Evolutionary conservation across 805 yeast species (phyloP).

Genomic region (Metschnikowia similis): DNA sequence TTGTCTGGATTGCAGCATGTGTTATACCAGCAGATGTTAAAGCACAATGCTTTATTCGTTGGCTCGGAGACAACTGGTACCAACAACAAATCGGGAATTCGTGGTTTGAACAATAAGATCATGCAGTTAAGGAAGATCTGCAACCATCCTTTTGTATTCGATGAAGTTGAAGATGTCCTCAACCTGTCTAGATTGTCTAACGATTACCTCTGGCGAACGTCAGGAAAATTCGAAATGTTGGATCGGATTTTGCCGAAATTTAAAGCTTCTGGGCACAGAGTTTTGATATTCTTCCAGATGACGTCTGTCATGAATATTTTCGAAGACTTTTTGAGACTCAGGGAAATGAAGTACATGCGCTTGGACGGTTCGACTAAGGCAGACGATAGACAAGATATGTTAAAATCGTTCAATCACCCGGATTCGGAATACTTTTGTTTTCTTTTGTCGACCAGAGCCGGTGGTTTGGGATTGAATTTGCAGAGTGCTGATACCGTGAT

Average conservation of each 20-base stretch:
- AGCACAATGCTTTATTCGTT: slow-evolving; percentile 63
- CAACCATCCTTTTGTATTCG: slow-evolving; percentile 85
- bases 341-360: slow-evolving; percentile 66
- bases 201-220: slow-evolving; percentile 66
- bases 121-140: slow-evolving; percentile 85
- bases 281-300: slow-evolving; percentile 82
- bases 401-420: slow-evolving; percentile 71
- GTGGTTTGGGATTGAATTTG: slow-evolving; percentile 81
- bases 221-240: slow-evolving; percentile 77
- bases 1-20: slow-evolving; percentile 67
- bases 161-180: slow-evolving; percentile 69
- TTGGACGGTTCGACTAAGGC: slow-evolving; percentile 82
- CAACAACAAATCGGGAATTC: slow-evolving; percentile 52
- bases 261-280: slow-evolving; percentile 70
- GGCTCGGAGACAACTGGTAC: slow-evolving; percentile 58
- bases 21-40: slow-evolving; percentile 74
- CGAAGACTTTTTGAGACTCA: slow-evolving; percentile 74
- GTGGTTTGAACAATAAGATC: slow-evolving; percentile 74
- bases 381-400: slow-evolving; percentile 73
- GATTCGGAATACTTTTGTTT: slow-evolving; percentile 75
- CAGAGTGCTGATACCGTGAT: slow-evolving; percentile 87
- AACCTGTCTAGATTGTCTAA: slow-evolving; percentile 61
- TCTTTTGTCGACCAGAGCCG: slow-evolving; percentile 79
- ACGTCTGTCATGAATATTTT: slow-evolving; percentile 86
- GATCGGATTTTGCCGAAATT: slow-evolving; percentile 75